Base-by-base conservation (phyloP, 805 yeast genomes). In the Candida manassasensis region DNA sequence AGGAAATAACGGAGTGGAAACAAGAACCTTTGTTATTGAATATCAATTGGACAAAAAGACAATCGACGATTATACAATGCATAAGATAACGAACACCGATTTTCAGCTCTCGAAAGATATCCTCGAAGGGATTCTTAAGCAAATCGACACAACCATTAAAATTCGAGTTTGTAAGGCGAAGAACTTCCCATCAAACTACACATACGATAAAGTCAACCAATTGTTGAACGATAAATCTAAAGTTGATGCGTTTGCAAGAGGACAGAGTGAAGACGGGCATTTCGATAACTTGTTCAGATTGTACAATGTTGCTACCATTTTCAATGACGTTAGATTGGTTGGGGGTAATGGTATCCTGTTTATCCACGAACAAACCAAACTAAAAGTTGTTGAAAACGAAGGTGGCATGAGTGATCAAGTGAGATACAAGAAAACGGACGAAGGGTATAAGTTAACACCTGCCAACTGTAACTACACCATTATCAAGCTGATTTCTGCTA, bases 171-270 rank as follows among this genome's bases (percentile, higher is more conserved):
- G 45, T 34, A 42, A 26, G 6, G 63, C 52, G 1, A 29, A 33
- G 3, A 55, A 58, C 36, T 59, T 62, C 35, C 71, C 71, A 4
- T 38, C 47, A 19, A 53, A 54, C 11, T 66, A 73, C 29, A 81
- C 90, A 4, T 89, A 89, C 53, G 58, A 65, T 0, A 63, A 73
- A 11, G 93, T 85, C 1, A 79, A 83, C 48, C 42, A 52, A 10
- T 60, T 79, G 0, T 55, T 84, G 33, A 43, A 49, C 6, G 57
- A 57, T 24, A 50, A 53, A 6, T 37, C 34, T 1, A 44, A 39
- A 15, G 27, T 42, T 3, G 21, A 29, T 2, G 34, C 26, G 3
- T 57, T 46, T 29, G 31, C 25, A 12, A 15, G 33, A 3, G 34
- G 32, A 2, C 10, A 12, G 2, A 33, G 48, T 10, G 25, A 34